phyloP scores from a whole-genome alignment of 108 stramenopile genomes.

The Halocafeteria seosinensis region DNA sequence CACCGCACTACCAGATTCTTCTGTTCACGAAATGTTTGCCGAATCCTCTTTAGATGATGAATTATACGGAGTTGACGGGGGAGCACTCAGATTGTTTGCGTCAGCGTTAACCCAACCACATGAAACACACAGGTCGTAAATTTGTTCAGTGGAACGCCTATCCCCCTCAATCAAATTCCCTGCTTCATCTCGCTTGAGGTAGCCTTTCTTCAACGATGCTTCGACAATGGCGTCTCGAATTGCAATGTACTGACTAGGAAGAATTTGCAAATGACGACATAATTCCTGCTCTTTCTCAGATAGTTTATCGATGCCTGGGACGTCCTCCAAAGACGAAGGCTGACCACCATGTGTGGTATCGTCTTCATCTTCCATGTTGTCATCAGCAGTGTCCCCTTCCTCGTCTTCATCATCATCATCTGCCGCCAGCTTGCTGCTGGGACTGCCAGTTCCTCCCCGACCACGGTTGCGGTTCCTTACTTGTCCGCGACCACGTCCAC shows the following conservation, averaged over 20 bases:
- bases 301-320: background rate
- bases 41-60: too few relatives aligned
- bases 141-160: too few relatives aligned
- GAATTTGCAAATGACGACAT: background rate
- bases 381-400: background rate
- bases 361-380: background rate
- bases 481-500: background rate
- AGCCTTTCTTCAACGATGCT: too few relatives aligned
- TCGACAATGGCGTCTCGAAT: background rate
- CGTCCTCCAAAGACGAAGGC: background rate
- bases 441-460: background rate
- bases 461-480: background rate
- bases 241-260: background rate
- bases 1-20: too few relatives aligned
- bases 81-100: too few relatives aligned
- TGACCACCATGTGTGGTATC: too few relatives aligned
- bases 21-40: too few relatives aligned
- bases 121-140: too few relatives aligned
- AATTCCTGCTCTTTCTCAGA: background rate
- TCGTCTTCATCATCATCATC: background rate
- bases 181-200: too few relatives aligned
- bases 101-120: too few relatives aligned
- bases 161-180: too few relatives aligned
- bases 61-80: too few relatives aligned
- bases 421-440: background rate